These are phyloP conservation scores for Globisporangium abappressorium DNA, from an alignment of 352 stramenopile species.

Conservation along the genomic window DNA sequence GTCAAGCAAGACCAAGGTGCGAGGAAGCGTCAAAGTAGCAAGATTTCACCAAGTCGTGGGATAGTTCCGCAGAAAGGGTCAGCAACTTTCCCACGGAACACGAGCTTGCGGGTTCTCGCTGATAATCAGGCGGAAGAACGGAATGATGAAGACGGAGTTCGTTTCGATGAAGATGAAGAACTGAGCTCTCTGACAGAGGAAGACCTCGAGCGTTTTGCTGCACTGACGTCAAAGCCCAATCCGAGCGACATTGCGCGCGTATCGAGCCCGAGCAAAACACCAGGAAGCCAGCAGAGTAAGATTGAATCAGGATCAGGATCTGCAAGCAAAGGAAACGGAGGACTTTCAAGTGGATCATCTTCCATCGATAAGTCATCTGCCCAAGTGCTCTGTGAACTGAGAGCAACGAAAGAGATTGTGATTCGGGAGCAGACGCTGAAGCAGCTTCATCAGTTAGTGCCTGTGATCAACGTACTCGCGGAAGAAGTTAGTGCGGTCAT, in stretches of 20 bases:
- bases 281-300: background rate
- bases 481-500: conserved; percentile 29
- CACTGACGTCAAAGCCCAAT: background rate
- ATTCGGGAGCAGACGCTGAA: conserved; percentile 52
- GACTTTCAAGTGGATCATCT: background rate
- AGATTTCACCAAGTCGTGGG: conserved; percentile 8
- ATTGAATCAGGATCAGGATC: background rate
- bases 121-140: conserved; percentile 7
- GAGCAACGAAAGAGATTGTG: conserved; percentile 57
- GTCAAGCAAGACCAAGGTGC: background rate
- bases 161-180: background rate
- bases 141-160: background rate
- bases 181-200: conserved; percentile 12
- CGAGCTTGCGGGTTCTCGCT: conserved; percentile 18
- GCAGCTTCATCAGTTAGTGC: conserved; percentile 32
- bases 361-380: conserved; percentile 26
- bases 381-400: conserved; percentile 46
- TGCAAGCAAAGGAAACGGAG: background rate
- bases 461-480: conserved; percentile 26
- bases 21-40: background rate
- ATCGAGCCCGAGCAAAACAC: background rate
- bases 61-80: conserved; percentile 19
- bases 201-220: conserved; percentile 11
- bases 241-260: background rate
- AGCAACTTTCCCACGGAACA: conserved; percentile 18